Conservation (phyloP, 2,329 filamentous ascomycete genomes). For the Trichoderma aggressivum region DNA sequence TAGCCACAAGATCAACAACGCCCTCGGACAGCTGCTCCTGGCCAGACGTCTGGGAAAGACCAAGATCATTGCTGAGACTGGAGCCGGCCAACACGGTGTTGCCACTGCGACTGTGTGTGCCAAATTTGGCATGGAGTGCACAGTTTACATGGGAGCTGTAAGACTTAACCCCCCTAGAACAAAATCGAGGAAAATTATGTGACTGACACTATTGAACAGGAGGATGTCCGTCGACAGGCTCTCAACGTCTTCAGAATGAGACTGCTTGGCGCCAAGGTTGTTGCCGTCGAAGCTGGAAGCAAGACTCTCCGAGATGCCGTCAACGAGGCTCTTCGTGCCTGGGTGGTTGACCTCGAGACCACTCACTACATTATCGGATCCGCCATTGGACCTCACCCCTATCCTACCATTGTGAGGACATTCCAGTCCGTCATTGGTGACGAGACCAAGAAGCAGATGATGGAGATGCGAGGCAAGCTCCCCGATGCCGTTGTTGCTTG, state of each 20-base stretch:
- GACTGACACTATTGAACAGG: conserved; percentile 40
- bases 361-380: conserved; percentile 99
- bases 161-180: conserved; percentile 24
- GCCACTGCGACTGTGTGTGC: conserved; percentile 96
- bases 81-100: conserved; percentile 95
- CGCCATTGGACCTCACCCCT: conserved; percentile 94
- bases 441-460: conserved; percentile 92
- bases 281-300: conserved; percentile 88
- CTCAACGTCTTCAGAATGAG: conserved; percentile 99
- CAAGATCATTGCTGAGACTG: conserved; percentile 96
- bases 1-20: conserved; percentile 99
- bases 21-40: conserved; percentile 85
- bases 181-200: background rate
- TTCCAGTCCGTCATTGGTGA: conserved; percentile 96
- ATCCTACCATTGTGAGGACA: conserved; percentile 94
- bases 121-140: conserved; percentile 97
- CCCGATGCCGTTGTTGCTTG: conserved; percentile 96
- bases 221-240: conserved; percentile 93
- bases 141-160: conserved; percentile 91
- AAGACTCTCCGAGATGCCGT: conserved; percentile 81
- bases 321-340: conserved; percentile 91
- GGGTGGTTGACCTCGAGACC: conserved; percentile 88
- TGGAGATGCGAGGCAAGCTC: conserved; percentile 77
- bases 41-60: conserved; percentile 87
- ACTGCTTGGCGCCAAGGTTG: conserved; percentile 85